Evolutionary conservation across 495 filamentous ascomycete species (phyloP), one percentile per base, ranked within the genome.

Genomic region (Collariella sp.): DNA sequence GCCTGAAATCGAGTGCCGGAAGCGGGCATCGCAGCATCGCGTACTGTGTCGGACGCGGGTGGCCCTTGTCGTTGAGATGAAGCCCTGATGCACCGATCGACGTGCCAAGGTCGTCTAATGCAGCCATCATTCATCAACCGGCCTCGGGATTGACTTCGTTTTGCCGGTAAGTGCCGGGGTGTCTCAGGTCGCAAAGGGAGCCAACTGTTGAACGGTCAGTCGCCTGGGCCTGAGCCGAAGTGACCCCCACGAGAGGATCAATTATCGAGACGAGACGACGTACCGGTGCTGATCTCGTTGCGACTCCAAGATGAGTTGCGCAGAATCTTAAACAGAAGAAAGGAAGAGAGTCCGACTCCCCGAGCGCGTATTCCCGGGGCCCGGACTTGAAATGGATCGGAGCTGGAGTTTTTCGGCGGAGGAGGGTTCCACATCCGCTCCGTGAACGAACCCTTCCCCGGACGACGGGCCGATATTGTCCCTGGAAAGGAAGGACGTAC

Each of bases 331-430:
- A 31, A 9, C 9, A 5, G 11, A 38, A n/a, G 31, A 5, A 38
- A n/a, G 35, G 5, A 38, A n/a, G 3, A 3, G 35, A 12, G 11
- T 38, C 38, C 26, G 22, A 18, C 22, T 39, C 18, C 46, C 16
- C 44, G 43, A 35, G 24, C 26, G 16, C 23, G 0, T 20, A 5
- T n/a, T 12, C 34, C 11, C 42, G 44, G 20, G 4, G 9, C 22
- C 29, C 50, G 56, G 51, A 54, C 46, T 58, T 54, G 34, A 49
- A n/a, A 48, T 58, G 55, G 50, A 44, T 23, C 50, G 47, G 56
- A 44, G 38, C 45, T 46, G 56, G 56, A 58, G 56, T 58, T 54
- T 58, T 44, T 58, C 44, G 18, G 38, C 55, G 50, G 55, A 53
- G 34, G 24, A 20, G 15, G 20, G n/a, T 34, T 13, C 31, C 26